Evolutionary conservation across 495 filamentous ascomycete species (phyloP).

Genomic region (Podospora didyma): DNA sequence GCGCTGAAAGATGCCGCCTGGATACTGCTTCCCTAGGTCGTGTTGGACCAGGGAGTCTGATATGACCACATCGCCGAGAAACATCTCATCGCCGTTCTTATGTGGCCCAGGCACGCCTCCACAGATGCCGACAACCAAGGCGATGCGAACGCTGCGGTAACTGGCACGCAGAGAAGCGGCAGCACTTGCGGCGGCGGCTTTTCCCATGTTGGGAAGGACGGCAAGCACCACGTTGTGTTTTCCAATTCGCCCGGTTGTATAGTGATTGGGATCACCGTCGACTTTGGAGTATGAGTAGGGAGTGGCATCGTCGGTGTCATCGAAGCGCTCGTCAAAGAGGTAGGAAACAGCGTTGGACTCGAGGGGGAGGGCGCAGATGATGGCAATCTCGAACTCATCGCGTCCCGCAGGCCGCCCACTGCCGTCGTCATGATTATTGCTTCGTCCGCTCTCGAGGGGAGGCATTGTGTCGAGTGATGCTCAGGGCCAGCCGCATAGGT

Average conservation of each 20-base stretch:
- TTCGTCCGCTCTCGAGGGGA: not conserved
- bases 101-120: slow-evolving; percentile 22
- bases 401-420: not conserved
- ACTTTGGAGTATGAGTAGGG: slow-evolving; percentile 20
- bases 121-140: slow-evolving; percentile 30
- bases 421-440: not conserved
- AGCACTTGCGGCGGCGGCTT: slow-evolving; percentile 24
- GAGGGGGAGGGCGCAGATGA: not conserved
- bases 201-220: slow-evolving; percentile 31
- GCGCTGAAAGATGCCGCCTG: slow-evolving; percentile 24
- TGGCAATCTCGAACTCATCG: not conserved
- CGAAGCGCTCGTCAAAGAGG: slow-evolving; percentile 30
- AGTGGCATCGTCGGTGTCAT: slow-evolving; percentile 17
- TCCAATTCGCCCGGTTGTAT: slow-evolving; percentile 35
- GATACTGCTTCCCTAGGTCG: slow-evolving; percentile 32
- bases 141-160: slow-evolving; percentile 18
- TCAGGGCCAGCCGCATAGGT: too few relatives aligned
- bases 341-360: slow-evolving; percentile 30
- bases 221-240: slow-evolving; percentile 33
- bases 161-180: slow-evolving; percentile 27
- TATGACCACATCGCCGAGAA: slow-evolving; percentile 44
- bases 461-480: too few relatives aligned
- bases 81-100: slow-evolving; percentile 16
- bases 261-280: slow-evolving; percentile 26
- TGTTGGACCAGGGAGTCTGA: slow-evolving; percentile 31